A percentile compares a stretch with the other conserved stretches of the same genome.
These are phyloP conservation scores for Chlamydomonas sp. DNA, from an alignment of 139 green algal species.

Conservation along the genomic window DNA sequence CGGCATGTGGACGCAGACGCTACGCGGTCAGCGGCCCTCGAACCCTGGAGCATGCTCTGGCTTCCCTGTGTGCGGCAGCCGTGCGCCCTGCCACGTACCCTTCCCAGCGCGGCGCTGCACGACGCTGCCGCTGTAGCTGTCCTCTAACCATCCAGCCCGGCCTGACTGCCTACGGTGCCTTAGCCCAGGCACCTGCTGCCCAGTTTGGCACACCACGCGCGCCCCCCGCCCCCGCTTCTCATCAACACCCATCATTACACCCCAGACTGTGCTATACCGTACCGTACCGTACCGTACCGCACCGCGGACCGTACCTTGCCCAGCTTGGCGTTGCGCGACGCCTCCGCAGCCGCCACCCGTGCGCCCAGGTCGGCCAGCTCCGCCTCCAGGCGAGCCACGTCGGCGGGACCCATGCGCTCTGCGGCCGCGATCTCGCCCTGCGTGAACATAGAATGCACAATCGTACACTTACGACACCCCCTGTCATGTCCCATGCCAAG, in stretches of 20 bases:
- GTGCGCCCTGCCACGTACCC: too few relatives aligned
- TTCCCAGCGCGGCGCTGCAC: too few relatives aligned
- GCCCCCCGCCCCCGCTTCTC: too few relatives aligned
- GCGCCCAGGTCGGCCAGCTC: slow-evolving; percentile 56
- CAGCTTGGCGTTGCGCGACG: slow-evolving; percentile 45
- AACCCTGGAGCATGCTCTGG: too few relatives aligned
- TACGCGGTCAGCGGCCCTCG: too few relatives aligned
- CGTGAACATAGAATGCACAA: slow-evolving; percentile 14
- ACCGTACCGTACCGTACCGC: not conserved
- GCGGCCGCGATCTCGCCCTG: slow-evolving; percentile 40
- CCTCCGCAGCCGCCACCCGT: slow-evolving; percentile 44
- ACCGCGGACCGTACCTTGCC: slow-evolving; percentile 21
- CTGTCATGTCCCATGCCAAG: not conserved
- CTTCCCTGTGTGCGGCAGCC: not conserved
- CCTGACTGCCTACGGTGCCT: too few relatives aligned
- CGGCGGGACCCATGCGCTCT: slow-evolving; percentile 36
- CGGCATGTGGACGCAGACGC: too few relatives aligned
- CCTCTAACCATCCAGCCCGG: too few relatives aligned
- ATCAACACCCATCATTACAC: too few relatives aligned
- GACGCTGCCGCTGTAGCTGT: too few relatives aligned
- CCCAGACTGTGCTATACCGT: not conserved
- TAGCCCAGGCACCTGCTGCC: too few relatives aligned
- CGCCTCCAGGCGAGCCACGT: slow-evolving; percentile 44
- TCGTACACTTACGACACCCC: slow-evolving; percentile 30
- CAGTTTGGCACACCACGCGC: too few relatives aligned